Base-by-base conservation (phyloP, 768 basidiomycete species). In the Tulasnella sp. region DNA sequence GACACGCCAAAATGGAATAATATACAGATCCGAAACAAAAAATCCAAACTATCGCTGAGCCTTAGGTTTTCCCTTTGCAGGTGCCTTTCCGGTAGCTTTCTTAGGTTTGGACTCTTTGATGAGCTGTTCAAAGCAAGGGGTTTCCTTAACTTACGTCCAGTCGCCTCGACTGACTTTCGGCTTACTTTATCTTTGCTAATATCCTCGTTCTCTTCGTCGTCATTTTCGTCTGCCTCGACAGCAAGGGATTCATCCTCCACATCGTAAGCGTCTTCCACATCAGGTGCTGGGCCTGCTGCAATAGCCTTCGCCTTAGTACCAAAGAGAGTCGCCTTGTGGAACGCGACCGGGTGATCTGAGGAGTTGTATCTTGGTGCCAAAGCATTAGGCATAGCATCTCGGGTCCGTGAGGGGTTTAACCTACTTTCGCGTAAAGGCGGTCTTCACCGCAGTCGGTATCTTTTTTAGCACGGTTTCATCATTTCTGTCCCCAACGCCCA, bases 251-350 rank as follows among this genome's bases (percentile, higher is more conserved):
- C 73, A 40, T 5, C 84, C 90, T 82, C 80, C 35, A 94, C 92
- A 80, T 93, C 95, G 80, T 91, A 93, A 0, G 91, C 96, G 73
- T 99, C 97, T 83, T 98, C 97, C 26, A 95, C 87, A 85, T 99
- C 97, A 0, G 97, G 95, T 13, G 89, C 89, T 5, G 92, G 89
- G 4, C 90, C 93, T 67, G 84, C 85, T 0, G 90, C 89, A 51
- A 96, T 86, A 81, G 92, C 96, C 88, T 95, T 96, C 29, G 80
- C 78, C 83, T 92, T 94, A 7, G 61, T 67, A 23, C 93, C 92
- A 11, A 94, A 85, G 80, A 95, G 93, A 79, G 88, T 86, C 3
- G 92, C 94, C 81, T 95, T 96, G 84, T 98, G 91, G 88, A 97
- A 99, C 0, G 98, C 90, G 81, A 99, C 93, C 0, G 98, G 98